These are phyloP conservation scores for Cladophialophora exuberans DNA, from an alignment of 2,329 filamentous ascomycete species.

Conservation along the genomic window DNA sequence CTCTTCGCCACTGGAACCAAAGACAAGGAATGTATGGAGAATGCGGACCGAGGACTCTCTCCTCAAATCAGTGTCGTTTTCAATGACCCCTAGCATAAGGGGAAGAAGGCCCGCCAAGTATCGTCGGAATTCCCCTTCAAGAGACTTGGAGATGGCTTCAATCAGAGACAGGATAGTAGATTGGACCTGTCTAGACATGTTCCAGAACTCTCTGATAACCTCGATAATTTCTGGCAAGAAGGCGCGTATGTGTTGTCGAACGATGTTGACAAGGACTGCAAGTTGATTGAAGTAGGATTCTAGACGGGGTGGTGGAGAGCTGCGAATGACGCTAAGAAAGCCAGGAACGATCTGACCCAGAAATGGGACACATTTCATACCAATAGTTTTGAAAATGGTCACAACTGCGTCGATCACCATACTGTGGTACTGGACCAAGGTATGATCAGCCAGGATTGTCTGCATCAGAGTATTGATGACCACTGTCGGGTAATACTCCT, in stretches of 20 bases:
- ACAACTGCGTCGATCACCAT: slow-evolving; percentile 97
- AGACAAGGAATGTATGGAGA: slow-evolving; percentile 91
- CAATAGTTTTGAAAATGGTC: slow-evolving; percentile 96
- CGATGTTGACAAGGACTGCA: slow-evolving; percentile 88
- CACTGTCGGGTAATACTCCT: slow-evolving; percentile 97
- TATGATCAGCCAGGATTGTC: slow-evolving; percentile 83
- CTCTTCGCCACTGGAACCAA: slow-evolving; percentile 92
- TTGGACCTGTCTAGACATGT: slow-evolving; percentile 76
- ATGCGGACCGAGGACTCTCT: slow-evolving; percentile 86
- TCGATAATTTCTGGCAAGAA: slow-evolving; percentile 86
- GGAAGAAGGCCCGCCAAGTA: slow-evolving; percentile 88
- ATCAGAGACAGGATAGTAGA: slow-evolving; percentile 89
- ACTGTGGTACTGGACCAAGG: slow-evolving; percentile 86
- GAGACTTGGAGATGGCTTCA: slow-evolving; percentile 87
- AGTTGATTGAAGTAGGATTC: slow-evolving; percentile 99
- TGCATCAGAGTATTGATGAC: slow-evolving; percentile 94
- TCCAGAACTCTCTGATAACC: slow-evolving; percentile 89
- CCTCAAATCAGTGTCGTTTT: slow-evolving; percentile 77
- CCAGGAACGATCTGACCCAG: slow-evolving; percentile 92
- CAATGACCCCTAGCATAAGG: slow-evolving; percentile 90
- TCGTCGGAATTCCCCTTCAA: slow-evolving; percentile 98
- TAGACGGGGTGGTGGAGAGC: slow-evolving; percentile 74
- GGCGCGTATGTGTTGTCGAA: slow-evolving; percentile 92
- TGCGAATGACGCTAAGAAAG: slow-evolving; percentile 85
- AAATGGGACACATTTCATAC: slow-evolving; percentile 94